Conservation (phyloP, 2,329 filamentous ascomycete species). For the Fusarium palustre region DNA sequence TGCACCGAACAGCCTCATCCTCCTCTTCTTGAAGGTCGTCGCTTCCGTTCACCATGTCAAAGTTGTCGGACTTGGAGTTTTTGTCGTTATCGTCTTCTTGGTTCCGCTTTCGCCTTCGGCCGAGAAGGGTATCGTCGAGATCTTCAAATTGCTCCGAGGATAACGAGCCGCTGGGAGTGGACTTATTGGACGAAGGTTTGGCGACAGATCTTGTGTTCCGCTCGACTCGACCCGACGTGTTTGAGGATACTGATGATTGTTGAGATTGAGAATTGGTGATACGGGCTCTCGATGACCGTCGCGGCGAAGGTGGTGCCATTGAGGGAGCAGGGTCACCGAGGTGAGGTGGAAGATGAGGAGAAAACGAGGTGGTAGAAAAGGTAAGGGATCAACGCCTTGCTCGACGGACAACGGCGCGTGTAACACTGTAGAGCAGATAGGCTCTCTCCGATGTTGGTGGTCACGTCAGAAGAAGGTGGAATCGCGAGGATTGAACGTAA, state of each 20-base stretch:
- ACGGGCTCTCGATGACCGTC: conserved; percentile 92
- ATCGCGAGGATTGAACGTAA: conserved; percentile 40
- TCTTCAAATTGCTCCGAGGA: conserved; percentile 78
- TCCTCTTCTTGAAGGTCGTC: conserved; percentile 80
- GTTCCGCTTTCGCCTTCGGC: conserved; percentile 82
- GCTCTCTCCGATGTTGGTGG: conserved; percentile 3
- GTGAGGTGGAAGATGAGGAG: conserved; percentile 46
- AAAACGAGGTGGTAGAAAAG: conserved; percentile 17
- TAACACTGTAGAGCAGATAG: conserved; percentile 2
- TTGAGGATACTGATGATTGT: conserved; percentile 83
- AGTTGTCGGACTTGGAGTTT: conserved; percentile 55
- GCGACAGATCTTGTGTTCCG: conserved; percentile 77
- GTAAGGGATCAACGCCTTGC: neutral
- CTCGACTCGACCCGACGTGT: conserved; percentile 80
- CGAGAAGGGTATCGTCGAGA: conserved; percentile 76
- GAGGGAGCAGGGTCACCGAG: conserved; percentile 50
- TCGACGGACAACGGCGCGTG: conserved; percentile 12
- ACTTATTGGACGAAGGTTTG: conserved; percentile 81
- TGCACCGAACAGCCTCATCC: conserved; percentile 94
- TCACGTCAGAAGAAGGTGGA: conserved; percentile 10
- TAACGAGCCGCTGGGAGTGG: conserved; percentile 77
- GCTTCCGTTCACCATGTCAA: conserved; percentile 70
- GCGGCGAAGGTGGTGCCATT: conserved; percentile 76
- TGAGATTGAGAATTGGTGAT: conserved; percentile 80
- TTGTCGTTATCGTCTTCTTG: conserved; percentile 71